Evolutionary conservation across 2,329 filamentous ascomycete genomes (phyloP).

Genomic region (Mollisia scopiformis): DNA sequence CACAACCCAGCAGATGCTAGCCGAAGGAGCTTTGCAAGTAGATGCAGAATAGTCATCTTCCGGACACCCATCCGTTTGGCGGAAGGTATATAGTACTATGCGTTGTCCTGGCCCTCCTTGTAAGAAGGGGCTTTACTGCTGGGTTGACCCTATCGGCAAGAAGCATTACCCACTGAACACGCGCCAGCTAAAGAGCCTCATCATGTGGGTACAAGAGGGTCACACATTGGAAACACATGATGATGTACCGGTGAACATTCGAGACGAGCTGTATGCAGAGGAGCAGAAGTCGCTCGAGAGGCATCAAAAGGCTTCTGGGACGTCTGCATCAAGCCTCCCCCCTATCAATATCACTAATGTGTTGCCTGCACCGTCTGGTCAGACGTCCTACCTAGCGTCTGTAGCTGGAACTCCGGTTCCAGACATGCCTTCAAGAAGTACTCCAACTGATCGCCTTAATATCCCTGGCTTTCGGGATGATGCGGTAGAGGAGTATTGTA

Average conservation of each 20-base stretch:
- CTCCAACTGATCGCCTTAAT: conserved; percentile 19
- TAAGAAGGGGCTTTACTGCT: conserved; percentile 37
- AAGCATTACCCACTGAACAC: conserved; percentile 39
- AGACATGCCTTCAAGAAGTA: not conserved
- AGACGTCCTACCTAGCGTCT: not conserved
- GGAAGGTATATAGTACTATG: conserved; percentile 38
- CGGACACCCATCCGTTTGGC: conserved; percentile 34
- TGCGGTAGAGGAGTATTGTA: conserved; percentile 30
- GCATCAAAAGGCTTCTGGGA: conserved; percentile 8
- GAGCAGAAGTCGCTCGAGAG: conserved; percentile 26
- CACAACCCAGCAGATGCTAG: conserved; percentile 34
- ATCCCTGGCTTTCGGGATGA: conserved; percentile 30
- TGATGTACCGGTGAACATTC: conserved; percentile 36
- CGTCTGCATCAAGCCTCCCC: conserved; percentile 1
- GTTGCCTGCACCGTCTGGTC: conserved; percentile 5
- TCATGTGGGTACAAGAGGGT: conserved; percentile 21
- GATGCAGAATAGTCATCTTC: conserved; percentile 29
- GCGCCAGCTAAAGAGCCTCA: conserved; percentile 35
- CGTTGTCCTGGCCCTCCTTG: conserved; percentile 35
- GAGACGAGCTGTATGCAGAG: conserved; percentile 38
- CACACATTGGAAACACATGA: conserved; percentile 30
- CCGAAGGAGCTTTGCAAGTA: conserved; percentile 28
- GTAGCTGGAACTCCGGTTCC: not conserved
- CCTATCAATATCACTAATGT: conserved; percentile 14
- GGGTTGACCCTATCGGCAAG: conserved; percentile 36